phyloP scores from a whole-genome alignment of 768 basidiomycete genomes.

The Lactifluus echinatus region DNA sequence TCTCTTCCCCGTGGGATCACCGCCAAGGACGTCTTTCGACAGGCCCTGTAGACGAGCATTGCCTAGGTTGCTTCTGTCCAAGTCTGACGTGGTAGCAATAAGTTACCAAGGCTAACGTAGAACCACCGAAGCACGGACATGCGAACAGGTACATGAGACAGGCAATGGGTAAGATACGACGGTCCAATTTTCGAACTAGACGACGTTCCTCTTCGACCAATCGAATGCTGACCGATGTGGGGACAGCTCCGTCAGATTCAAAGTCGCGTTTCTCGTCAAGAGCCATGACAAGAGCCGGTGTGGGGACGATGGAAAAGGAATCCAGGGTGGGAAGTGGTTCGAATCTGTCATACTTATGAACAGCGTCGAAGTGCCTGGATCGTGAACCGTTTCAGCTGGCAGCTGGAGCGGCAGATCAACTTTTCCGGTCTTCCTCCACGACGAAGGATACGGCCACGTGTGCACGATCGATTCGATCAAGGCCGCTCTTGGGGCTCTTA shows the following conservation, averaged over 20 bases:
- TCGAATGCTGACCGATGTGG: background rate
- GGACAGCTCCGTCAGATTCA: background rate
- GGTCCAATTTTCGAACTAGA: constrained; percentile 58
- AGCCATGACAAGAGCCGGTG: background rate
- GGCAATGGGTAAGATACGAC: constrained; percentile 58
- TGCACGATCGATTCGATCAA: no score
- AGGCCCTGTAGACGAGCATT: constrained; percentile 73
- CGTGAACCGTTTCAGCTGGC: background rate
- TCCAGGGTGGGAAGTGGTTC: background rate
- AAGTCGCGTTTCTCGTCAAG: constrained; percentile 1
- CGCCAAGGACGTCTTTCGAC: constrained; percentile 51
- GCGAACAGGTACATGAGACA: constrained; percentile 72
- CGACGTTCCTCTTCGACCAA: constrained; percentile 31
- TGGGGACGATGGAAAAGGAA: background rate
- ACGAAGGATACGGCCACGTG: no score
- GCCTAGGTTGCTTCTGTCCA: constrained; percentile 73
- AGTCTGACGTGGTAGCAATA: constrained; percentile 26
- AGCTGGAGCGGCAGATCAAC: no score
- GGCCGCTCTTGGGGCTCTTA: no score
- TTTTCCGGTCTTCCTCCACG: no score
- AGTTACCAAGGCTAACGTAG: background rate
- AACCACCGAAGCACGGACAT: constrained; percentile 37
- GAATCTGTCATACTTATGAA: background rate
- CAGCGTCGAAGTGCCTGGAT: background rate
- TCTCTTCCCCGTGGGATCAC: constrained; percentile 57